Evolutionary conservation across 2,329 filamentous ascomycete species (phyloP), one percentile per base, ranked within the genome.

Genomic region (Aspergillus tanneri): DNA sequence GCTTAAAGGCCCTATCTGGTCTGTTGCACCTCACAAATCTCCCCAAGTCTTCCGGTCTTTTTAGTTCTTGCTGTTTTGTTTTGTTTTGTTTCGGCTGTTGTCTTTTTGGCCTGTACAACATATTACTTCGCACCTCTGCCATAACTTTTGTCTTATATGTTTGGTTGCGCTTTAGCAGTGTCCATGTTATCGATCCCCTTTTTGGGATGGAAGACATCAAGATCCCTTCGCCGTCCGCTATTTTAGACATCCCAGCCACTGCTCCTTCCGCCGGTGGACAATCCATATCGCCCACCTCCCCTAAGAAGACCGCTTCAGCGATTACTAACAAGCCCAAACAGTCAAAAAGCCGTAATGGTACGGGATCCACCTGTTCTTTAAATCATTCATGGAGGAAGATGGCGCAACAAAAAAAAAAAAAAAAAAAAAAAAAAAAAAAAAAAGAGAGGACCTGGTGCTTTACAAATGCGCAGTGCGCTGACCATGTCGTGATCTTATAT

Each of bases 261-360:
- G 47, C 50, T 42, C 52, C 53, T 57, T 61, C 50, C 40, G 58
- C 62, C 53, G 44, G 48, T 51, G 47, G 53, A 51, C 48, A 55
- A 51, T 44, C 50, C 64, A 66, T 61, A 60, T 46, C 62, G 52
- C 52, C 63, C 50, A 55, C 61, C 35, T 48, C 63, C 37, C 52
- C 63, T 23, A 53, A 50, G 46, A 62, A 55, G 47, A 40, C 59
- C 23, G 46, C 35, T 40, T 35, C 38, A 48, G 50, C 24, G 12
- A 30, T 48, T 25, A 59, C 57, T 32, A 66, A 68, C 59, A 88
- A 86, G 62, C 81, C 82, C 23, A 88, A 87, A 63, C 85, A 87
- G 70, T 85, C 84, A 51, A 88, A 88, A 69, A 87, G 84, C 71
- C 82, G 85, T 58, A 87, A 88, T 74, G 85, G 85, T 87, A 81